Evolutionary conservation across 2,329 filamentous ascomycete species (phyloP), one percentile per base, ranked within the genome.

Genomic region (Aspergillus sojae): DNA sequence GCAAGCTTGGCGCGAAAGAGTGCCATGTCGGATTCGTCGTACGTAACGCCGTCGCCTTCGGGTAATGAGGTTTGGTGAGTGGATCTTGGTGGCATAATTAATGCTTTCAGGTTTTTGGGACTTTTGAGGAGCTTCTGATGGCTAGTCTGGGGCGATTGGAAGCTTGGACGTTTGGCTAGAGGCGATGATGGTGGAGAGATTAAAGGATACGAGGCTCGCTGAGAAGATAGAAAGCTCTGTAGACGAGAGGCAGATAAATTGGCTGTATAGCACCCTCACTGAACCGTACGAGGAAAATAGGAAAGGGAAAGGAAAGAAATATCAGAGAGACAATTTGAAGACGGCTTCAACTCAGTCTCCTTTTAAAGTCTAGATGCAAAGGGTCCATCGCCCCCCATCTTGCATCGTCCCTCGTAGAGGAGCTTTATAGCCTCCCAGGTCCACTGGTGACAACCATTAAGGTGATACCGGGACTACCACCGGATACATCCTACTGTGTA

Each of bases 1-100:
- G 72, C 72, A 21, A 78, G 62, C 60, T 77, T 76, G 48, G 75
- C 75, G 45, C 72, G 72, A 59, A 78, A 78, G 43, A 76, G 71
- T 1, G 74, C 74, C 75, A 78, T 77, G 50, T 78, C 75, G 54
- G 72, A 75, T 67, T 78, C 74, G 60, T 77, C 75, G 65, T 78
- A 78, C 57, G 68, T 73, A 46, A 77, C 64, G 16, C 75, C 75
- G 41, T 72, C 67, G 34, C 69, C 73, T 65, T 77, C 75, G n/a
- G 74, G 75, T 26, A 77, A 65, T 34, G 70, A 60, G 34, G 52
- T 41, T 19, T 62, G 66, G 30, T 71, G 69, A 46, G 62, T 57
- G 36, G 56, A 57, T 57, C 70, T 75, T 10, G 68, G 64, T 11
- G 73, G 65, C 74, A 76, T 75, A 21, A 46, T 39, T 59, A 23